A percentile compares a stretch with the other conserved stretches of the same genome.
Evolutionary conservation across 1,284 basidiomycete species (phyloP).

Genomic region (Cutaneotrichosporon mucoides): DNA sequence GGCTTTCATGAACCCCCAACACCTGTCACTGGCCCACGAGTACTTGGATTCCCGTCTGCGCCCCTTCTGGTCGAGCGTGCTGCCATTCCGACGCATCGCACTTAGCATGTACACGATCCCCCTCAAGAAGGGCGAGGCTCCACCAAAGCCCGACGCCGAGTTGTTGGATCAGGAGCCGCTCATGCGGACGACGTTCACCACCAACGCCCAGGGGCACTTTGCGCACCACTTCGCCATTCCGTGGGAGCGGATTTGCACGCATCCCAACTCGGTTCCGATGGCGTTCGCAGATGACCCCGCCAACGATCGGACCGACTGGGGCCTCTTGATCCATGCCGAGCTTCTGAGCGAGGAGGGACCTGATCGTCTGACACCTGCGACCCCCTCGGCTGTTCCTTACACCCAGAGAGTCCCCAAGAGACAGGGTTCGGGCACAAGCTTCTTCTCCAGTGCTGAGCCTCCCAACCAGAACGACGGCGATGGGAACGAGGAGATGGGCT

Average conservation of each 20-base stretch:
- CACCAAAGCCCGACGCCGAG: conserved; percentile 26
- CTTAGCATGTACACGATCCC: conserved; percentile 31
- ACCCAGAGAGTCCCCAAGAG: background rate
- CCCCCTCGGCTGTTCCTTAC: background rate
- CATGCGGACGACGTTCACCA: conserved; percentile 55
- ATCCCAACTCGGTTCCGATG: conserved; percentile 58
- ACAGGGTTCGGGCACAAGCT: background rate
- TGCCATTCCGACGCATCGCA: conserved; percentile 35
- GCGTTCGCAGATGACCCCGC: conserved; percentile 55
- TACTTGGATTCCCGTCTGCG: conserved; percentile 70
- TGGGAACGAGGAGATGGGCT: conserved; percentile 20
- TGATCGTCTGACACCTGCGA: conserved; percentile 3
- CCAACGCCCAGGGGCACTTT: conserved; percentile 67
- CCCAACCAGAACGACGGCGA: conserved; percentile 21
- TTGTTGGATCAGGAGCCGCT: conserved; percentile 51
- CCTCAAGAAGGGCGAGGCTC: conserved; percentile 2
- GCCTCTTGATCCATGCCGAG: conserved; percentile 20
- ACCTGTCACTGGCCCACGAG: conserved; percentile 57
- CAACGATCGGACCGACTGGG: conserved; percentile 47
- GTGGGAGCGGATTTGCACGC: conserved; percentile 65
- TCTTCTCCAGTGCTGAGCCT: conserved; percentile 12
- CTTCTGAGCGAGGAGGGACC: conserved; percentile 18
- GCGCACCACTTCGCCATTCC: conserved; percentile 58
- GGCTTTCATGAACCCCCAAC: conserved; percentile 38
- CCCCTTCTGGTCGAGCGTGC: conserved; percentile 58